phyloP scores from a whole-genome alignment of 495 filamentous ascomycete genomes.

The Talaromyces liani region DNA sequence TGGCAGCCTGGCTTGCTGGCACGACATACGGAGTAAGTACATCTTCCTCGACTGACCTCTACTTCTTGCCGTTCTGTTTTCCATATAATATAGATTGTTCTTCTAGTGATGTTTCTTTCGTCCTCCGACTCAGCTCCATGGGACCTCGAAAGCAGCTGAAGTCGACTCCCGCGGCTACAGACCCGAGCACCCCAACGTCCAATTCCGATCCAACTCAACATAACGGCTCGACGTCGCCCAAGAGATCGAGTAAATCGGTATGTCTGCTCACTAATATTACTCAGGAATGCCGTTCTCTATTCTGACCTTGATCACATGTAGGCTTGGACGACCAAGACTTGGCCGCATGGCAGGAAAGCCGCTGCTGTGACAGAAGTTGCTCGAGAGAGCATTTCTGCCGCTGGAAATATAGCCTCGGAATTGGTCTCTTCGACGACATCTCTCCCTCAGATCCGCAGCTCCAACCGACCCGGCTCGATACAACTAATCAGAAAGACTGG shows the following conservation, averaged over 20 bases:
- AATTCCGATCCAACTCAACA: conserved; percentile 9
- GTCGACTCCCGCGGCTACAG: conserved; percentile 44
- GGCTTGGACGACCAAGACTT: conserved; percentile 51
- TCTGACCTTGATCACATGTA: conserved; percentile 8
- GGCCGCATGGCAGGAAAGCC: conserved; percentile 61
- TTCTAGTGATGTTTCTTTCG: conserved; percentile 11
- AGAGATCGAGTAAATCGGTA: conserved; percentile 25
- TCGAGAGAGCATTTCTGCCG: conserved; percentile 66
- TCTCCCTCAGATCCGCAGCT: conserved; percentile 21
- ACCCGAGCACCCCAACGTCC: conserved; percentile 26
- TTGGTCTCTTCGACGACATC: conserved; percentile 23
- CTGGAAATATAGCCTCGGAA: conserved; percentile 39
- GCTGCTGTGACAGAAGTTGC: conserved; percentile 66
- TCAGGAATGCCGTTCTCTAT: not conserved
- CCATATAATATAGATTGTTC: not conserved
- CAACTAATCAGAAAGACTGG: conserved; percentile 35
- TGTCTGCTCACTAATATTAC: conserved; percentile 9
- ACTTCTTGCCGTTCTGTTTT: not conserved
- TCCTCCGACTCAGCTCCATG: conserved; percentile 38
- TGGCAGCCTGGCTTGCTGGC: conserved; percentile 2
- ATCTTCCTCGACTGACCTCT: not conserved
- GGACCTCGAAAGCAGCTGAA: conserved; percentile 58
- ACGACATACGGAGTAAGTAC: not conserved
- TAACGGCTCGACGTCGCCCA: conserved; percentile 23
- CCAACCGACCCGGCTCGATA: conserved; percentile 26